Evolutionary conservation across 306 rosid species (phyloP).

Genomic region (Pterocarpus santalinus): DNA sequence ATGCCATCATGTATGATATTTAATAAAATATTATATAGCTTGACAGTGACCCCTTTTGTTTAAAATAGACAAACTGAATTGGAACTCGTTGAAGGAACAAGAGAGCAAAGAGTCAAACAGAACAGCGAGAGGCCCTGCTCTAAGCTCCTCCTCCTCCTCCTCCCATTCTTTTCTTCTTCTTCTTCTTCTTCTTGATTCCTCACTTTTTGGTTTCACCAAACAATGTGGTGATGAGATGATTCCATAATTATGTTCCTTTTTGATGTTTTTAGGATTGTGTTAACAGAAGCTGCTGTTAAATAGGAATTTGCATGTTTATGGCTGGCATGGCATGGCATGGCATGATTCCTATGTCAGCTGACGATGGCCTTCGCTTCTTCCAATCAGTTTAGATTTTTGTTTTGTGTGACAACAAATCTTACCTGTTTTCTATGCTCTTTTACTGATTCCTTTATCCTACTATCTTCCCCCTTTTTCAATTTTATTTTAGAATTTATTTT

Average conservation of each 20-base stretch:
- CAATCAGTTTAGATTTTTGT: not conserved
- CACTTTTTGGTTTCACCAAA: not conserved
- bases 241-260: not conserved
- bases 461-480: not conserved
- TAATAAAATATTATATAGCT: conserved; percentile 2
- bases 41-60: conserved; percentile 18
- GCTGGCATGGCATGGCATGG: not conserved
- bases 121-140: not conserved
- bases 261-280: no score
- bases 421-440: not conserved
- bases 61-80: conserved; percentile 22
- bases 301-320: not conserved
- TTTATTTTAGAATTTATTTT: not conserved
- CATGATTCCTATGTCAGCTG: not conserved
- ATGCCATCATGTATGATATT: conserved; percentile 37
- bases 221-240: not conserved
- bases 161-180: not conserved
- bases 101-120: not conserved
- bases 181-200: not conserved
- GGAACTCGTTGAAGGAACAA: conserved; percentile 22
- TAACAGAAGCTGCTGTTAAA: not conserved
- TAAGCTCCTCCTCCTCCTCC: not conserved
- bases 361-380: not conserved
- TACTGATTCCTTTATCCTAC: not conserved
- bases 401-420: not conserved